phyloP scores from a whole-genome alignment of 2,329 filamentous ascomycete species.

The Talaromyces sp. region DNA sequence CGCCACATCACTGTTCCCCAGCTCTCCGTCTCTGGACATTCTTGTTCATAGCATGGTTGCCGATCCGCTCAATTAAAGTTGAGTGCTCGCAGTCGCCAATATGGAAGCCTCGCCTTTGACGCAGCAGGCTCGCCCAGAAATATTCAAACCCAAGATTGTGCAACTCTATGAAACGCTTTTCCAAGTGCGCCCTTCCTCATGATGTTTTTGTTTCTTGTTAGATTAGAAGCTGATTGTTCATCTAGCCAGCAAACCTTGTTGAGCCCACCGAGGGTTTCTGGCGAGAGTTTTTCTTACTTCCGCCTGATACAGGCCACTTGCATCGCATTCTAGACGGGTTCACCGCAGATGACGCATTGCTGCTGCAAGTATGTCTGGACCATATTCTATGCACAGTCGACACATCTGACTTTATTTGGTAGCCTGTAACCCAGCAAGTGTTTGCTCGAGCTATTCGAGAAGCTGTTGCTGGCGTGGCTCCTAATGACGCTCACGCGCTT shows the following conservation, averaged over 20 bases:
- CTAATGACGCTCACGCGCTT: conserved; percentile 70
- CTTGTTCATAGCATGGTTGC: conserved; percentile 1
- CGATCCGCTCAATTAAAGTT: neutral
- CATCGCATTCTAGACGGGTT: conserved; percentile 64
- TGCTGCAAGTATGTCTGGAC: conserved; percentile 54
- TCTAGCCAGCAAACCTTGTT: conserved; percentile 57
- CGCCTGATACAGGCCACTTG: conserved; percentile 67
- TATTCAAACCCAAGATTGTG: conserved; percentile 91
- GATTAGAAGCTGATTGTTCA: conserved; percentile 17
- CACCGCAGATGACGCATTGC: conserved; percentile 67
- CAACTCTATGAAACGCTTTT: conserved; percentile 83
- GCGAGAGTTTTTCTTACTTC: conserved; percentile 89
- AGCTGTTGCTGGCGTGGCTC: conserved; percentile 56
- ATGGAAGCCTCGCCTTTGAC: conserved; percentile 94
- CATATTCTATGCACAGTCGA: neutral
- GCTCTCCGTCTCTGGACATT: neutral
- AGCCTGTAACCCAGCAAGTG: conserved; percentile 68
- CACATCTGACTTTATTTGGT: conserved; percentile 16
- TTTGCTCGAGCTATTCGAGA: conserved; percentile 68
- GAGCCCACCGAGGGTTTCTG: conserved; percentile 88
- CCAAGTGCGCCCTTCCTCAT: conserved; percentile 29
- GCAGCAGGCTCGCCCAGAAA: conserved; percentile 81
- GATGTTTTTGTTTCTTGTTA: neutral
- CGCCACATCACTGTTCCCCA: neutral
- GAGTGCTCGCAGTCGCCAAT: conserved; percentile 10